Conservation (phyloP, 768 basidiomycete species). For the Suillus lakei region DNA sequence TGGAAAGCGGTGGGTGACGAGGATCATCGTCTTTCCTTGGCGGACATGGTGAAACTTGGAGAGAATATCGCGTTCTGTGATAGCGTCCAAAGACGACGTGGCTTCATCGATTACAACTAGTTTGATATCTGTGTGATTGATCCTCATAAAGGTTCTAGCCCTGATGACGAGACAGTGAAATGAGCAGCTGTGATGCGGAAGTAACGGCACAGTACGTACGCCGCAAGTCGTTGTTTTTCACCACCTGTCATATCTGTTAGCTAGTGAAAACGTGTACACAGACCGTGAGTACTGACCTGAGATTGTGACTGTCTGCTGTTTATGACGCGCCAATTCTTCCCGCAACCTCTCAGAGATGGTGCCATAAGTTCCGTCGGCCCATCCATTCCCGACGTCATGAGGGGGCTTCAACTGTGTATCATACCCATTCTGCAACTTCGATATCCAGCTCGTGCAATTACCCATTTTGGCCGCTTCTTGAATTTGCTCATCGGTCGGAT, state of each 20-base stretch:
- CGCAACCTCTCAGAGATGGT: conserved; percentile 24
- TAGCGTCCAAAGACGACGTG: conserved; percentile 59
- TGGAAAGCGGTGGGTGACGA: conserved; percentile 63
- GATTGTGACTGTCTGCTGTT: conserved; percentile 28
- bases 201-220: conserved; percentile 40
- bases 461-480: conserved; percentile 38
- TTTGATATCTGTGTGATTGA: conserved; percentile 37
- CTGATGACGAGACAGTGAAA: conserved; percentile 26
- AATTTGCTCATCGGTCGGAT: conserved; percentile 24
- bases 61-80: conserved; percentile 55
- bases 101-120: conserved; percentile 65
- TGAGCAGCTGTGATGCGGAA: background rate
- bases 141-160: conserved; percentile 51
- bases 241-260: conserved; percentile 33
- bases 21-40: conserved; percentile 55
- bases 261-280: conserved; percentile 12
- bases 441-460: conserved; percentile 36
- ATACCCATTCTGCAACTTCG: conserved; percentile 35
- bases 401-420: conserved; percentile 36
- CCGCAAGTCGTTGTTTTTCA: conserved; percentile 53
- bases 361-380: conserved; percentile 22
- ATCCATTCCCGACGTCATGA: conserved; percentile 25
- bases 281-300: conserved; percentile 20
- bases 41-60: conserved; percentile 40
- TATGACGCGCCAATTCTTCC: conserved; percentile 24